Evolutionary conservation across 176 grass and related monocot species (phyloP).

Genomic region (Zoysia japonica): DNA sequence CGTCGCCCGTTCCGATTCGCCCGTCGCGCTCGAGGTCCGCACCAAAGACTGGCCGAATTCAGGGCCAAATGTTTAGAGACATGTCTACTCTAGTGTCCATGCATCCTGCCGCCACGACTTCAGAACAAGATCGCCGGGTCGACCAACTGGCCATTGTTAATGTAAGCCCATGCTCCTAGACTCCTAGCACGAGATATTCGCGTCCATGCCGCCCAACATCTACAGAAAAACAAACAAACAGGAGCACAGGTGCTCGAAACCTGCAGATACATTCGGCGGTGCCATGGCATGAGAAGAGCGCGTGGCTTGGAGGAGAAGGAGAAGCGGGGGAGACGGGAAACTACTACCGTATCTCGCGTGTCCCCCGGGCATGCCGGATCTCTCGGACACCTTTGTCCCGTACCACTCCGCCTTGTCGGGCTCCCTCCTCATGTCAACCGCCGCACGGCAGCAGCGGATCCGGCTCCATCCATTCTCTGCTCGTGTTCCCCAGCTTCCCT

Average conservation of each 20-base stretch:
- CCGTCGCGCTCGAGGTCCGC: background rate
- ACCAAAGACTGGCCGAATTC: background rate
- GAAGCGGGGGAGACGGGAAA: background rate
- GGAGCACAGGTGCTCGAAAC: background rate
- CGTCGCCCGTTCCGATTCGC: background rate
- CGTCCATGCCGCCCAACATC: background rate
- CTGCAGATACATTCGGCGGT: slow-evolving; percentile 4
- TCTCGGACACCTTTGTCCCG: slow-evolving; percentile 39
- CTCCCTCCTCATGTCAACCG: background rate
- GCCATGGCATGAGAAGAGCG: background rate
- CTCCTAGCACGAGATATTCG: slow-evolving; percentile 38
- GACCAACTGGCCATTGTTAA: background rate
- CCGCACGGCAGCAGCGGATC: background rate
- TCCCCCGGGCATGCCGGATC: slow-evolving; percentile 27
- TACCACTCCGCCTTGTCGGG: slow-evolving; percentile 18
- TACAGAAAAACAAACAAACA: background rate
- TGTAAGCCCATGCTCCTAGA: background rate
- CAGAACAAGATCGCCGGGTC: background rate
- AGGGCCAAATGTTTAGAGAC: background rate
- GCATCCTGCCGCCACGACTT: background rate
- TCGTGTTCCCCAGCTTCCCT: background rate
- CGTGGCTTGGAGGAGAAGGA: slow-evolving; percentile 36
- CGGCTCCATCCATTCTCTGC: too few species aligned
- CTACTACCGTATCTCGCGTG: slow-evolving; percentile 11
- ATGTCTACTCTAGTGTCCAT: background rate